These are phyloP conservation scores for Stygiomarasmius scandens DNA, from an alignment of 1,284 basidiomycete genomes.

Conservation along the genomic window DNA sequence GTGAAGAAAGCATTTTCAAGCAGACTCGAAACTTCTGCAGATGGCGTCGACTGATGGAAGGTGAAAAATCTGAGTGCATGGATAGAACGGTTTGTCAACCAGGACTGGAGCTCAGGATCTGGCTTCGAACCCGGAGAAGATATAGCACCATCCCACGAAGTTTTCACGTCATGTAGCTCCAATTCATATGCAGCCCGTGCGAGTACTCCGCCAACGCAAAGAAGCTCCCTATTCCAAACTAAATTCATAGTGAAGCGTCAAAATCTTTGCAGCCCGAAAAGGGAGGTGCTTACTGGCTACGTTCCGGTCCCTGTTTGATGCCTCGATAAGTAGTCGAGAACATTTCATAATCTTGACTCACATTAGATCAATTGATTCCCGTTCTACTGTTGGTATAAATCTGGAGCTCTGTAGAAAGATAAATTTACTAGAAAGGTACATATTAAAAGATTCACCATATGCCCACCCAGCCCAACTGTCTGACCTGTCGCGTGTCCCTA, in stretches of 20 bases:
- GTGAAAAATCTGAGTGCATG: constrained; percentile 92
- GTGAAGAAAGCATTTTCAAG: constrained; percentile 86
- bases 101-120: constrained; percentile 46
- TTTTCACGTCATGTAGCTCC: constrained; percentile 69
- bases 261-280: not conserved
- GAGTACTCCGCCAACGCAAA: constrained; percentile 84
- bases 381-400: constrained; percentile 97
- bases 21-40: constrained; percentile 77
- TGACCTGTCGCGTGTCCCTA: constrained; percentile 85
- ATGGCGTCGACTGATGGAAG: constrained; percentile 87
- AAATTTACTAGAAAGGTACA: not conserved
- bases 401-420: constrained; percentile 75
- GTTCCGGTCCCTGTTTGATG: constrained; percentile 64
- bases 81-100: constrained; percentile 67
- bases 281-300: constrained; percentile 57
- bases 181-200: constrained; percentile 86
- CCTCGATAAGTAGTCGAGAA: constrained; percentile 16
- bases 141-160: constrained; percentile 54
- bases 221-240: constrained; percentile 90
- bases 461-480: constrained; percentile 92
- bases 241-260: constrained; percentile 4
- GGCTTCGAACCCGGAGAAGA: constrained; percentile 26
- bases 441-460: constrained; percentile 51
- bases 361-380: constrained; percentile 92
- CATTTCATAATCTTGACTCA: constrained; percentile 37